Evolutionary conservation across 2,329 filamentous ascomycete species (phyloP).

Genomic region (Penicillium sp.): DNA sequence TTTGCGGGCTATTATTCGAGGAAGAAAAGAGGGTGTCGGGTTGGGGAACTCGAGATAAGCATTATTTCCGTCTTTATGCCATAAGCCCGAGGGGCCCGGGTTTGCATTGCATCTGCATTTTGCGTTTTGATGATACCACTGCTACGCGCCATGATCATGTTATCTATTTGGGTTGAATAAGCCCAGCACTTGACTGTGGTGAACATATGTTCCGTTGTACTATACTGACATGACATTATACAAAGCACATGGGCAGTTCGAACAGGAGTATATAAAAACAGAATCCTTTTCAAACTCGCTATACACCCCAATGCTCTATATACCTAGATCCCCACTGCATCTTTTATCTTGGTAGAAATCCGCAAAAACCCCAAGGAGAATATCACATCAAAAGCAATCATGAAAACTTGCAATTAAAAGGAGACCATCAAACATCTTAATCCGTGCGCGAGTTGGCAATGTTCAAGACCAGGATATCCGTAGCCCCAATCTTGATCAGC

Average conservation of each 20-base stretch:
- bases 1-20: slow-evolving; percentile 62
- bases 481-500: slow-evolving; percentile 67
- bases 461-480: slow-evolving; percentile 77
- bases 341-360: slow-evolving; percentile 7
- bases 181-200: background rate
- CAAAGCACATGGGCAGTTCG: background rate
- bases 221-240: background rate
- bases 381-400: slow-evolving; percentile 7
- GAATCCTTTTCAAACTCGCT: slow-evolving; percentile 11
- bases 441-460: slow-evolving; percentile 70
- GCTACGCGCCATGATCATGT: slow-evolving; percentile 9
- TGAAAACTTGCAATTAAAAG: slow-evolving; percentile 5
- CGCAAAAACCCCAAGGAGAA: slow-evolving; percentile 6
- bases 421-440: slow-evolving; percentile 16
- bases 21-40: slow-evolving; percentile 67
- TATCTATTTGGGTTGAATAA: background rate
- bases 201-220: background rate
- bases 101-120: slow-evolving; percentile 3
- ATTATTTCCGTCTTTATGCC: background rate
- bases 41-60: slow-evolving; percentile 39
- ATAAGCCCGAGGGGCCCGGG: background rate
- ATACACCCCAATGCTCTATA: slow-evolving; percentile 19
- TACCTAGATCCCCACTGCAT: slow-evolving; percentile 2
- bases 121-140: slow-evolving; percentile 18
- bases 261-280: background rate